Evolutionary conservation across 345 rosid species (phyloP).

Genomic region (Moricandia moricandioides): DNA sequence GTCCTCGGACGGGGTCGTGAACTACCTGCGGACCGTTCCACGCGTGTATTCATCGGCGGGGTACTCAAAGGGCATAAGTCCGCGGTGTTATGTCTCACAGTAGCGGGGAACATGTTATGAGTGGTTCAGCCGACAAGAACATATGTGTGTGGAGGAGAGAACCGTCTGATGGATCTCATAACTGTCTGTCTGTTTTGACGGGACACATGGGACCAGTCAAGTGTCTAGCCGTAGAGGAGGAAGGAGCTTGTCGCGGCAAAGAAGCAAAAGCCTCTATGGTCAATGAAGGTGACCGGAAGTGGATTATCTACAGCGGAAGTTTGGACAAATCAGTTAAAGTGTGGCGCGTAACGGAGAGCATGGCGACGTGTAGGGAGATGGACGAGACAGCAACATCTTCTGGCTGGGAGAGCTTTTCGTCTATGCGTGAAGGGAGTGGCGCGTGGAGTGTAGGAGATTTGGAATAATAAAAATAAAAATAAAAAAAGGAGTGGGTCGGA

Average conservation of each 20-base stretch:
- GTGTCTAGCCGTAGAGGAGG: slow-evolving; percentile 64
- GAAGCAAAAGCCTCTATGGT: neutral
- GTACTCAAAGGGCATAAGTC: slow-evolving; percentile 60
- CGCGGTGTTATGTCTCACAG: slow-evolving; percentile 61
- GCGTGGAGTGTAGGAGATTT: slow-evolving; percentile 19
- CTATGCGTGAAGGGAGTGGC: slow-evolving; percentile 22
- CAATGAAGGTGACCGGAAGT: slow-evolving; percentile 35
- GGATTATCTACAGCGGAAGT: slow-evolving; percentile 80
- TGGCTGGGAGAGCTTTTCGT: slow-evolving; percentile 1
- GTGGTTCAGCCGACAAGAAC: slow-evolving; percentile 82
- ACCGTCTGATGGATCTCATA: slow-evolving; percentile 45
- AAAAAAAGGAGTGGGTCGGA: neutral
- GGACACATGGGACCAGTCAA: slow-evolving; percentile 89
- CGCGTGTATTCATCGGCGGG: slow-evolving; percentile 51
- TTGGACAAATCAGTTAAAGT: slow-evolving; percentile 76
- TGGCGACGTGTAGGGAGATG: slow-evolving; percentile 34
- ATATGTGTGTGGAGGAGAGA: slow-evolving; percentile 82
- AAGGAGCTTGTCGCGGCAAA: slow-evolving; percentile 15
- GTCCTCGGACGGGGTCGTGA: slow-evolving; percentile 66
- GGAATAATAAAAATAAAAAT: neutral
- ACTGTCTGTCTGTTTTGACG: slow-evolving; percentile 55
- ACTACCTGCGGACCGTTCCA: slow-evolving; percentile 61
- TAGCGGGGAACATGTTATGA: slow-evolving; percentile 63
- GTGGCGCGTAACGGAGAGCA: slow-evolving; percentile 67
- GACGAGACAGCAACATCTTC: slow-evolving; percentile 25